A percentile compares a stretch with the other conserved stretches of the same genome.
These are phyloP conservation scores for Sphagnum magellanicum DNA, from an alignment of 228 moss, liverwort and hornwort genomes.

Conservation along the genomic window DNA sequence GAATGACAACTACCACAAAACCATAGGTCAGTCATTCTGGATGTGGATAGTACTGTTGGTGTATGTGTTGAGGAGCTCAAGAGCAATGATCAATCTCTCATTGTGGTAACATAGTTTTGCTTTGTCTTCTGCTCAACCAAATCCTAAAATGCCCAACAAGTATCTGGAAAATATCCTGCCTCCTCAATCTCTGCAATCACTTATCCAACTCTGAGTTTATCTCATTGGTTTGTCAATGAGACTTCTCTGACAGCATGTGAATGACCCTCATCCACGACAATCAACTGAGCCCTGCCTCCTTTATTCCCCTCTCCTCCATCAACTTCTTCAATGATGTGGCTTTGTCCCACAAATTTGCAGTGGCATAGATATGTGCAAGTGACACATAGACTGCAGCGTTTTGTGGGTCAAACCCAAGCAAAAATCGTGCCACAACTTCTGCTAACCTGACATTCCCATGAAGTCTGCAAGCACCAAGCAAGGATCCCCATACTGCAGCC, in stretches of 20 bases:
- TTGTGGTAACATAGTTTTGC: neutral
- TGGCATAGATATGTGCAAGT: conserved; percentile 3
- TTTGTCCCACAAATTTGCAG: neutral
- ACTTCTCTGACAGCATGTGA: conserved; percentile 1
- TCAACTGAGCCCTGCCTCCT: neutral
- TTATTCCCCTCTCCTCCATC: neutral
- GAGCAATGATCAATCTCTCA: neutral
- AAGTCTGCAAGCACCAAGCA: conserved; percentile 4
- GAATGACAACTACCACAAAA: neutral
- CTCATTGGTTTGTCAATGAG: neutral
- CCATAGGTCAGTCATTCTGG: neutral
- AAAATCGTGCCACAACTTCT: too few relatives aligned
- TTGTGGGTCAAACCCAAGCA: neutral
- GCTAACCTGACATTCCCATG: conserved; percentile 5
- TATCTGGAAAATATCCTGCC: neutral
- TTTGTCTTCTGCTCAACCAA: neutral
- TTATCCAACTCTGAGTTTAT: neutral
- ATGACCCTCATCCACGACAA: conserved; percentile 3
- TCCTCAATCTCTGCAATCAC: neutral
- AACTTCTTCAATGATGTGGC: neutral
- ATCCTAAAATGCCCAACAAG: neutral
- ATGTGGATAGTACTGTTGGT: neutral
- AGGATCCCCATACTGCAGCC: conserved; percentile 1
- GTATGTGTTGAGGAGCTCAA: neutral
- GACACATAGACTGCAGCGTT: neutral